Base-by-base conservation (phyloP, 2,329 filamentous ascomycete genomes). In the Monosporascus sp. region DNA sequence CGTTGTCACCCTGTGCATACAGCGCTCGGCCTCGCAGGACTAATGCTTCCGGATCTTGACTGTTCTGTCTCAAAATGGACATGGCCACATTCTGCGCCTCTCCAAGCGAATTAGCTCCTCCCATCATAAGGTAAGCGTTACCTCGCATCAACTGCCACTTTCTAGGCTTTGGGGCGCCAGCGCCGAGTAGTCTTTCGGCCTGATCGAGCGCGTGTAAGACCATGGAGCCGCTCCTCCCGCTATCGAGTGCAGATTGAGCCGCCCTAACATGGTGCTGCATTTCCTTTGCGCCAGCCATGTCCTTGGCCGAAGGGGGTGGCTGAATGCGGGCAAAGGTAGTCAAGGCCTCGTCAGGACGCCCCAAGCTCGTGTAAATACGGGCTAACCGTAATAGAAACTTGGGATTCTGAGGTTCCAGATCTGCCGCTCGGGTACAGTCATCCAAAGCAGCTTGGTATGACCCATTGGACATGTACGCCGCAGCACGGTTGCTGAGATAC, bases 1-100 rank as follows among this genome's bases (percentile, higher is more conserved):
- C 89, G 65, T 96, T 96, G 62, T 99, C 94, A 31, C 94, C 94
- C 68, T 94, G 89, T 4, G 86, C 87, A 65, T 97, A 97, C 49
- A 96, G 80, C 17, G 91, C 88, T 58, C 91, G 85, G 24, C 93
- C 94, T 48, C 93, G 85, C 50, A 99, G 82, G 6, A 97, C 89
- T 58, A 99, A 77, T 1, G 93, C 94, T 73, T 99, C 94, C 2
- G 94, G 92, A 66, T 99, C 94, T 68, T 93, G 88, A 69, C 79
- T 91, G 75, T 97, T 97, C 67, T 82, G 79, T 51, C 94, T 85
- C 57, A 99, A 78, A 62, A 99, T 74, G 3, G 82, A 83, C 84
- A 97, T 96, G 63, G 91, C 91, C 51, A 97, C 85, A 68, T 92
- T 95, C 72, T 96, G 91, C 5, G 91, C 93, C 70, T 97, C 92